phyloP scores from a whole-genome alignment of 306 rosid species.

The Dicorynia guianensis region DNA sequence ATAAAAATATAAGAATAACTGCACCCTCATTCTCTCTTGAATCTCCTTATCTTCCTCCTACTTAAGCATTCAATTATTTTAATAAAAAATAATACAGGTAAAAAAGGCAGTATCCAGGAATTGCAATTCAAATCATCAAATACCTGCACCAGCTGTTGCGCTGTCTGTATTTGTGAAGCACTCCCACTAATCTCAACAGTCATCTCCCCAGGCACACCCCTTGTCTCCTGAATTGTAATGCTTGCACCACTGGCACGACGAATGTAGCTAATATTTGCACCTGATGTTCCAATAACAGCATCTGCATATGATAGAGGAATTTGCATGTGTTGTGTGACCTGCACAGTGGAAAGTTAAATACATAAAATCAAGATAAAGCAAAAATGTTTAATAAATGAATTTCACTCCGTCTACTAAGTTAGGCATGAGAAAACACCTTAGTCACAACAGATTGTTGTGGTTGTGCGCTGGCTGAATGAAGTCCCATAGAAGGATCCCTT shows the following conservation, averaged over 20 bases:
- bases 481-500: slow-evolving; percentile 49
- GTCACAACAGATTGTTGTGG: slow-evolving; percentile 49
- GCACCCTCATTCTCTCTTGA: no score
- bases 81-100: slow-evolving; percentile 9
- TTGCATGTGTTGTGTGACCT: slow-evolving; percentile 74
- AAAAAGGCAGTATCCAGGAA: slow-evolving; percentile 20
- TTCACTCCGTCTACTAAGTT: slow-evolving; percentile 1
- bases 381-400: neutral
- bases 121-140: slow-evolving; percentile 21
- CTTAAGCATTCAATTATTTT: no score
- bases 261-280: slow-evolving; percentile 66
- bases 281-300: slow-evolving; percentile 69
- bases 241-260: slow-evolving; percentile 73
- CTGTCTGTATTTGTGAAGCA: slow-evolving; percentile 64
- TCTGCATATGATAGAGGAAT: slow-evolving; percentile 68
- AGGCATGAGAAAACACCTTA: slow-evolving; percentile 49
- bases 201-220: slow-evolving; percentile 72
- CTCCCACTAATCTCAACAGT: slow-evolving; percentile 68
- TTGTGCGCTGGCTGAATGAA: slow-evolving; percentile 44
- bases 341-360: slow-evolving; percentile 33
- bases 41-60: no score
- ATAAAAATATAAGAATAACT: no score
- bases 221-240: slow-evolving; percentile 70
- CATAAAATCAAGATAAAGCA: slow-evolving; percentile 4
- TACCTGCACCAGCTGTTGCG: slow-evolving; percentile 71